Percentiles rank a stretch among this genome's conserved stretches.
These are phyloP conservation scores for Leccinum subgranulosum DNA, from an alignment of 768 basidiomycete species.

Conservation along the genomic window DNA sequence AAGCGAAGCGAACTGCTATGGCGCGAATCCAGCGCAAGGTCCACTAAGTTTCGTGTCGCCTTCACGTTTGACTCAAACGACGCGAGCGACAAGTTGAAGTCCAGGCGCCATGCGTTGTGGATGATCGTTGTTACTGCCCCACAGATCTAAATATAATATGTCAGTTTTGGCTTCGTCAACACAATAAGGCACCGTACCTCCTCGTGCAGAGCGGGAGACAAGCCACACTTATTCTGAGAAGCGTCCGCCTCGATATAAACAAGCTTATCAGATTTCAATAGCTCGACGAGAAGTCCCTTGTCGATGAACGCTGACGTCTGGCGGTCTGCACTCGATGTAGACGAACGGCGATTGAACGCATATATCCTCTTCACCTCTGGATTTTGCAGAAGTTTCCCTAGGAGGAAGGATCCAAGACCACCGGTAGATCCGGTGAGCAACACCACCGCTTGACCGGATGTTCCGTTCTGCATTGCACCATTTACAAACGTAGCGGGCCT, in stretches of 20 bases:
- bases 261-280: slow-evolving; percentile 33
- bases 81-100: slow-evolving; percentile 38
- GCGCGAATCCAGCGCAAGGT: slow-evolving; percentile 31
- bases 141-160: slow-evolving; percentile 10
- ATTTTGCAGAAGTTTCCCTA: slow-evolving; percentile 28
- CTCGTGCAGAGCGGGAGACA: slow-evolving; percentile 23
- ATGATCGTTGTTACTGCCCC: slow-evolving; percentile 30
- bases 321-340: slow-evolving; percentile 17
- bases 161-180: background rate
- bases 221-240: slow-evolving; percentile 27
- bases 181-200: slow-evolving; percentile 23
- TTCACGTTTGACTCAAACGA: slow-evolving; percentile 38
- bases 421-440: slow-evolving; percentile 43
- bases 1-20: slow-evolving; percentile 14
- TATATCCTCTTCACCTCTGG: slow-evolving; percentile 28
- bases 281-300: slow-evolving; percentile 27
- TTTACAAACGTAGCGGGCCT: background rate
- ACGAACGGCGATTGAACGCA: slow-evolving; percentile 29
- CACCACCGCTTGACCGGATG: background rate
- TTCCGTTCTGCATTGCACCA: background rate
- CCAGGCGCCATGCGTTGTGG: slow-evolving; percentile 23
- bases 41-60: slow-evolving; percentile 32
- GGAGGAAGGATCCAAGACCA: slow-evolving; percentile 37
- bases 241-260: slow-evolving; percentile 38
- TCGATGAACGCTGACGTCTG: slow-evolving; percentile 34